A percentile compares a stretch with the other conserved stretches of the same genome.
These are phyloP conservation scores for Vigna radiata DNA, from an alignment of 306 rosid species.

Conservation along the genomic window DNA sequence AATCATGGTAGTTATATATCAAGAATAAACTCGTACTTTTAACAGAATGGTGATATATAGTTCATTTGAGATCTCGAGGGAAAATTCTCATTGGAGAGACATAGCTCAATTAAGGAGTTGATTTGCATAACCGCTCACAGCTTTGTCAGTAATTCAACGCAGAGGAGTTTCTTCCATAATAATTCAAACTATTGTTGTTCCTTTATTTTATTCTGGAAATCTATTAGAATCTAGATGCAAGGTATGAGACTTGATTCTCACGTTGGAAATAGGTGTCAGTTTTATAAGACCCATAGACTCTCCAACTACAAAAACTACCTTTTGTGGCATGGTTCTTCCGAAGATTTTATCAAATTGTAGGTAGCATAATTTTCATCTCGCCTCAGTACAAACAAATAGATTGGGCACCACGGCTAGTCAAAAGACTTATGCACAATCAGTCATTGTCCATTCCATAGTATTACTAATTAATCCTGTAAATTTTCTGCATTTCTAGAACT, in stretches of 20 bases:
- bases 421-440: not conserved
- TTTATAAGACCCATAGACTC: not conserved
- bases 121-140: not conserved
- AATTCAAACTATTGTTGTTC: slow-evolving; percentile 7
- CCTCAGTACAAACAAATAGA: not conserved
- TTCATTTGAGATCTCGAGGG: not conserved
- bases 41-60: not conserved
- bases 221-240: not conserved
- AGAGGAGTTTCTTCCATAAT: slow-evolving; percentile 12
- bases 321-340: not conserved
- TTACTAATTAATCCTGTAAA: not conserved
- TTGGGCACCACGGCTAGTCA: not conserved
- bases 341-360: not conserved
- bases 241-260: not conserved
- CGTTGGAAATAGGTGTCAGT: not conserved
- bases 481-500: not conserved
- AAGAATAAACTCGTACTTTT: not conserved
- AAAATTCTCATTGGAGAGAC: not conserved
- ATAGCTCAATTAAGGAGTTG: slow-evolving; percentile 3
- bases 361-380: not conserved
- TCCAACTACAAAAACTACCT: not conserved
- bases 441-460: not conserved
- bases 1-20: not conserved
- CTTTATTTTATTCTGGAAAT: slow-evolving; percentile 10
- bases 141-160: not conserved